A percentile compares a stretch with the other conserved stretches of the same genome.
phyloP scores from a whole-genome alignment of 768 basidiomycete species.

The Phylloporus sp. region DNA sequence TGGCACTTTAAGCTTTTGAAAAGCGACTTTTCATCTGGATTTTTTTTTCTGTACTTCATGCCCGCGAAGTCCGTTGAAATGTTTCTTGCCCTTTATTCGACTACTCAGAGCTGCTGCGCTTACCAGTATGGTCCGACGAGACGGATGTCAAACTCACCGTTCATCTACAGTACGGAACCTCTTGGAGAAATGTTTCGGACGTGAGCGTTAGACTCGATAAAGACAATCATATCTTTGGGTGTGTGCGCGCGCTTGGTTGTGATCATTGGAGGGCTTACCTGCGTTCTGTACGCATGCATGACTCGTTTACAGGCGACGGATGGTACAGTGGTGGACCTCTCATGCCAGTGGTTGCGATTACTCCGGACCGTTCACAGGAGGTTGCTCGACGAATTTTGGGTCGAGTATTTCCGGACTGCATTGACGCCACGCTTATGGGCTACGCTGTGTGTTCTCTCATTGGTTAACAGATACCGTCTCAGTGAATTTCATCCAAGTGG shows the following conservation, averaged over 20 bases:
- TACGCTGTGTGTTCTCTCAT: constrained; percentile 39
- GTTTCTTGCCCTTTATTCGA: background rate
- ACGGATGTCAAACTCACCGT: constrained; percentile 40
- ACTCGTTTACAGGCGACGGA: constrained; percentile 49
- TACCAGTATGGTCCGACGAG: constrained; percentile 11
- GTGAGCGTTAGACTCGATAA: constrained; percentile 46
- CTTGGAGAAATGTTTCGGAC: constrained; percentile 39
- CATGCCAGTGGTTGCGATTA: constrained; percentile 36
- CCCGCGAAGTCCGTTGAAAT: background rate
- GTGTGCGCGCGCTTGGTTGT: constrained; percentile 25
- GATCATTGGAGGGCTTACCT: background rate
- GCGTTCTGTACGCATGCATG: constrained; percentile 22
- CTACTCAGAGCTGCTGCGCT: constrained; percentile 11
- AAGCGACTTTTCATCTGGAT: no score
- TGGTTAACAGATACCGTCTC: background rate
- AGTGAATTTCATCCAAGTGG: constrained; percentile 18
- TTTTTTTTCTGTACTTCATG: background rate
- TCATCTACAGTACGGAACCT: constrained; percentile 38
- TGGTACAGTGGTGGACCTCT: constrained; percentile 42
- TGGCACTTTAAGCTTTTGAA: no score
- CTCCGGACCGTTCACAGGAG: constrained; percentile 46
- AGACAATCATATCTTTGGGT: constrained; percentile 51
- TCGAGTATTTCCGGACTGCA: constrained; percentile 38
- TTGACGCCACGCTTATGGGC: constrained; percentile 41
- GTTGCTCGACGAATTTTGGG: constrained; percentile 50